Conservation (phyloP, 1,139 yeast species). For the Suhomyces panamericanus region DNA sequence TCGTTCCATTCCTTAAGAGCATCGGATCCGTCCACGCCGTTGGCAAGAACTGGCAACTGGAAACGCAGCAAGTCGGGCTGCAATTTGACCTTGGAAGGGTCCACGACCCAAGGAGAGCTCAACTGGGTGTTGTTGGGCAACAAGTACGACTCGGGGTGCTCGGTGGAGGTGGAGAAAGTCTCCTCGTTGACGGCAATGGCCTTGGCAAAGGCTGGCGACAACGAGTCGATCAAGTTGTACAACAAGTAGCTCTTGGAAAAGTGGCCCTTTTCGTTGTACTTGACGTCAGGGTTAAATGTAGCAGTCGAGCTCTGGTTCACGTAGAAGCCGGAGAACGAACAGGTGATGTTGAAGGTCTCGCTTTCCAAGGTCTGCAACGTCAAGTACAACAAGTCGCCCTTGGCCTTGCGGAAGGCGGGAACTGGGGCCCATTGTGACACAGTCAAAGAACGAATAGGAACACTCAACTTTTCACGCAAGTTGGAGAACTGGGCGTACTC, state of each 20-base stretch:
- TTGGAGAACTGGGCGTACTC: slow-evolving; percentile 20
- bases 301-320: slow-evolving; percentile 67
- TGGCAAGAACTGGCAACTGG: slow-evolving; percentile 54
- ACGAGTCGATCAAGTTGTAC: slow-evolving; percentile 48
- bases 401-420: slow-evolving; percentile 58
- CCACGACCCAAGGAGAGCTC: slow-evolving; percentile 76
- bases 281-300: slow-evolving; percentile 67
- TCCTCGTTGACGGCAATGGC: slow-evolving; percentile 43
- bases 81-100: slow-evolving; percentile 25
- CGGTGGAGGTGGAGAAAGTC: slow-evolving; percentile 45
- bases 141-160: slow-evolving; percentile 55
- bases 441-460: slow-evolving; percentile 54
- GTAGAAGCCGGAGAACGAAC: slow-evolving; percentile 75
- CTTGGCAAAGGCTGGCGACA: slow-evolving; percentile 55
- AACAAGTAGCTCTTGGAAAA: slow-evolving; percentile 48
- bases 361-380: slow-evolving; percentile 77
- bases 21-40: slow-evolving; percentile 62
- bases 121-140: slow-evolving; percentile 62
- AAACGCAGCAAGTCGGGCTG: slow-evolving; percentile 63
- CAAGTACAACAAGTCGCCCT: slow-evolving; percentile 82
- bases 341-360: slow-evolving; percentile 75
- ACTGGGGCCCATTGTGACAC: slow-evolving; percentile 90
- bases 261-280: slow-evolving; percentile 40
- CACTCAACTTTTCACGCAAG: slow-evolving; percentile 26
- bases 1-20: slow-evolving; percentile 82